phyloP scores from a whole-genome alignment of 2,329 filamentous ascomycete species.

The Hymenoscyphus albidus region DNA sequence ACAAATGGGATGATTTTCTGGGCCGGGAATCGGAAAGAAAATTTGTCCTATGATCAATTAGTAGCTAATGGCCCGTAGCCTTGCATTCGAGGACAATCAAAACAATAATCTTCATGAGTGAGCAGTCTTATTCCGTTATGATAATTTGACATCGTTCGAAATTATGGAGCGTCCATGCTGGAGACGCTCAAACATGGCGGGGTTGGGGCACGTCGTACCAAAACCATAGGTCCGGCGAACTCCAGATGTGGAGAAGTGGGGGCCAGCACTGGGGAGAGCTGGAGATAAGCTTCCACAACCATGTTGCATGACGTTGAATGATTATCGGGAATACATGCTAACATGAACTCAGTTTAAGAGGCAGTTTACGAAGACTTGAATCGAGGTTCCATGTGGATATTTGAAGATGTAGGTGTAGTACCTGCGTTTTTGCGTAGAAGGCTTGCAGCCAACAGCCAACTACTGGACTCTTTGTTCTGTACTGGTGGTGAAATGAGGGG shows the following conservation, averaged over 20 bases:
- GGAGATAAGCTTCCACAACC: no score
- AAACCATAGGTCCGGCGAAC: no score
- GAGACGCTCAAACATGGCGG: no score
- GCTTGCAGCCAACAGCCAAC: neutral
- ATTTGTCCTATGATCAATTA: constrained; percentile 25
- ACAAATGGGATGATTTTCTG: constrained; percentile 2
- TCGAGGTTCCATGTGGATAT: no score
- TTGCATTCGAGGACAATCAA: constrained; percentile 10
- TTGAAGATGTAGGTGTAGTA: neutral
- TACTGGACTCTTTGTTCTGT: neutral
- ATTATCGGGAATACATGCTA: no score
- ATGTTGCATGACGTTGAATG: no score
- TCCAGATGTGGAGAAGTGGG: no score
- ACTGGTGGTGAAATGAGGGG: neutral
- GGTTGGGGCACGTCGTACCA: no score
- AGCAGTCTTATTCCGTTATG: neutral
- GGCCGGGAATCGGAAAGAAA: constrained; percentile 14
- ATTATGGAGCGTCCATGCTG: no score
- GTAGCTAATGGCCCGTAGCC: constrained; percentile 3
- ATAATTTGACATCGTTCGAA: neutral
- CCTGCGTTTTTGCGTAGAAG: neutral
- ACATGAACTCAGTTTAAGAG: no score
- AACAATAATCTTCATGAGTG: constrained; percentile 1
- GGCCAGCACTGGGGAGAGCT: no score
- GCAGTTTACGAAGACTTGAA: no score